Conservation (phyloP, 176 grass and related monocot species). For the Triticum monococcum region DNA sequence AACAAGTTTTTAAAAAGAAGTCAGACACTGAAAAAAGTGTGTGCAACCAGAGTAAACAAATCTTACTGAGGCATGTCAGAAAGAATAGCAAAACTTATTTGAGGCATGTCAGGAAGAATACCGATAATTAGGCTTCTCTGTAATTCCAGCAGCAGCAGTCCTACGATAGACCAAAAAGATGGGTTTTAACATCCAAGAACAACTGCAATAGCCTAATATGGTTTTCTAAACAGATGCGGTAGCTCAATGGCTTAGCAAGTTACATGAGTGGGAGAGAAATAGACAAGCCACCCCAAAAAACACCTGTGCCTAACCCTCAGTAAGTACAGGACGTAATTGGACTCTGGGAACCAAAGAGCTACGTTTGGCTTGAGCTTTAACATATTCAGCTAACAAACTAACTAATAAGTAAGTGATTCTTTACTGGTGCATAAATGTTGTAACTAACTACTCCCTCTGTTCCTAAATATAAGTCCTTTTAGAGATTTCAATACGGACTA, state of each 20-base stretch:
- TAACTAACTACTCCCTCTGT: too few relatives aligned
- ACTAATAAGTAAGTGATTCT: not conserved
- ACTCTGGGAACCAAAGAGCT: not conserved
- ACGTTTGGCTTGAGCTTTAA: not conserved
- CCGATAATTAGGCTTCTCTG: not conserved
- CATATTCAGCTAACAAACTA: not conserved
- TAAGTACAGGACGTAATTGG: not conserved
- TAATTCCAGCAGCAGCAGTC: not conserved
- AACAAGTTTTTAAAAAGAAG: not conserved
- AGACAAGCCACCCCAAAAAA: not conserved
- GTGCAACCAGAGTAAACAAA: not conserved
- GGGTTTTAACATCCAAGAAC: not conserved
- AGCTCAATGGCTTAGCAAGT: not conserved
- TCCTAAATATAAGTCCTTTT: too few relatives aligned
- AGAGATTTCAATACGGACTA: too few relatives aligned
- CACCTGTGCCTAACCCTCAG: not conserved
- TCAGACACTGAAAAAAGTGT: not conserved
- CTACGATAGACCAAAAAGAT: not conserved
- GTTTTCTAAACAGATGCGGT: not conserved
- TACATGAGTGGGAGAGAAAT: not conserved
- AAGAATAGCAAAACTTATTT: not conserved
- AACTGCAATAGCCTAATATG: not conserved
- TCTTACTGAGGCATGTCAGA: not conserved
- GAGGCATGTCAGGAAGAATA: not conserved
- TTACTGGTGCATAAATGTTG: not conserved